Base-by-base conservation (phyloP, 148 eudicot genomes). In the Fagopyrum homotropicum region DNA sequence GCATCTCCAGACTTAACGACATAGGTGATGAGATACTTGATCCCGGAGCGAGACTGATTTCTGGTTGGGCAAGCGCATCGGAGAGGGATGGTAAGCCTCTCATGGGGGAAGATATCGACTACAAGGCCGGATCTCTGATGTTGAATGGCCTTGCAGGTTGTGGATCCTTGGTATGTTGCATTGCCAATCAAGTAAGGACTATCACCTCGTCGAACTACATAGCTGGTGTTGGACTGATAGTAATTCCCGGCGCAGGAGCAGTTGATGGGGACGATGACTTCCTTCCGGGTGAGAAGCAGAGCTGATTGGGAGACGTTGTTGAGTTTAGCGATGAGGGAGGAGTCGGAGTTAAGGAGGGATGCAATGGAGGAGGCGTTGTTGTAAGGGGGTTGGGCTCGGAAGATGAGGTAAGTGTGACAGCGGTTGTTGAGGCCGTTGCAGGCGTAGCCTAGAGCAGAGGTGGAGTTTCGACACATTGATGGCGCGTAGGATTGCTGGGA, bases 41-140 rank as follows among this genome's bases (percentile, higher is more conserved):
- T 10, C 15, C 79, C 79, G 1, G 56, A 30, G 7, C 9, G n/a
- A 43, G 56, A 45, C 43, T 76, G 79, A 17, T 54, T 50, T 11
- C 17, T 14, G 22, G 56, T 69, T 2, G 74, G 79, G 46, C 79
- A 76, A 15, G 79, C 74, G 71, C 79, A 76, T 55, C 73, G 51
- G 0, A 69, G 7, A 8, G 79, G 79, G 12, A 76, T 71, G 6
- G 54, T 51, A 11, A 76, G 48, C 15, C n/a, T 71, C 43, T 49
- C 22, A 8, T 60, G 52, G 2, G 45, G 45, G 15, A 54, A 29
- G 1, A 76, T 51, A 26, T 69, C 56, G 16, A 9, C 44, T 17
- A 55, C 60, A 4, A 49, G 30, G 5, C 71, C 57, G 1, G 50
- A 29, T 9, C 70, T 40, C 30, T 52, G 74, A 35, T 7, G 8